Evolutionary conservation across 371 early-diverging fungal species (phyloP), one percentile per base, ranked within the genome.

Genomic region (Mortierella polycephala): DNA sequence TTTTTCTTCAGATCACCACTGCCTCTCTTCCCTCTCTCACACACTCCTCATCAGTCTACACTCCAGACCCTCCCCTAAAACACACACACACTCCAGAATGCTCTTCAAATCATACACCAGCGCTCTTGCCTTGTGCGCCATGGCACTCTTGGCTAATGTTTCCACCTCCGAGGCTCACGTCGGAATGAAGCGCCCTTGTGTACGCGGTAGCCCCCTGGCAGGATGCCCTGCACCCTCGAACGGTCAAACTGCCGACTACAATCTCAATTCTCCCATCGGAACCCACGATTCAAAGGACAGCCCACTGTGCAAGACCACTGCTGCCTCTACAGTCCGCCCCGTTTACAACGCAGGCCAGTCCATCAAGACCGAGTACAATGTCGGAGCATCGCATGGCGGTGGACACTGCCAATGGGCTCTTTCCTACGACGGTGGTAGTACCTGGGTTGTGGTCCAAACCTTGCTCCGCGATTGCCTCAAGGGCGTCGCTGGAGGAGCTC

Each of bases 401-500:
- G 92, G 92, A 7, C 88, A 89, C 60, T 91, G 92, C 66, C 87
- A 91, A 68, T 92, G 90, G 64, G 82, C 92, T 2, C 70, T 92
- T 21, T 86, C 87, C 5, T 88, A 88, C 50, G 88, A 92, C 67
- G 83, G 79, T 41, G 91, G 86, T 40, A 74, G 80, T n/a, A 85
- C 83, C 6, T 90, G 85, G 68, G 90, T 86, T 5, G 90, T 88
- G 9, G 52, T 92, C 42, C 74, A 88, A 18, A 85, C 84, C 18
- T 81, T 84, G 46, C 60, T 87, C 42, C 63, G 82, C 9, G 59
- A 74, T 41, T 89, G 88, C 61, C 68, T 87, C 42, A 55, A 68
- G 12, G 67, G 64, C 64, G 71, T 55, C 0, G n/a, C 50, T 4
- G 8, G 12, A 11, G 44, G 42, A 2, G 7, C 39, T 7, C 53